Evolutionary conservation across 176 grass and related monocot genomes (phyloP).

Genomic region (Olyra latifolia): DNA sequence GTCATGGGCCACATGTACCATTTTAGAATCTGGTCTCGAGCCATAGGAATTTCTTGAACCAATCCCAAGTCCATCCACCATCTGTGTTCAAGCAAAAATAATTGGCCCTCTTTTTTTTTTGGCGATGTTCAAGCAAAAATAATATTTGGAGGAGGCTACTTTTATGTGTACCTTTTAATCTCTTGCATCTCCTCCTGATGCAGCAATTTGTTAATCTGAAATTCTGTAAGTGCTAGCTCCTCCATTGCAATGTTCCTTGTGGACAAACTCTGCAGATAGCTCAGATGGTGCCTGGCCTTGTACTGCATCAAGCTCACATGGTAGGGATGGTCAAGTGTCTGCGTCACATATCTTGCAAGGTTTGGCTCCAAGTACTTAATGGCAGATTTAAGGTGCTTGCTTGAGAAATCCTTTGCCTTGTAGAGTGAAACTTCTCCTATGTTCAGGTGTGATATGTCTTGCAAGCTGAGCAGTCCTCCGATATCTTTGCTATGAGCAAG

Average conservation of each 20-base stretch:
- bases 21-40: slow-evolving; percentile 48
- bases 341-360: slow-evolving; percentile 33
- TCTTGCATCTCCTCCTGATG: slow-evolving; percentile 54
- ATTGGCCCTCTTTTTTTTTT: too few relatives aligned
- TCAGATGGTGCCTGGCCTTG: slow-evolving; percentile 64
- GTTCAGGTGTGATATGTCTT: slow-evolving; percentile 61
- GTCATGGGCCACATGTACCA: slow-evolving; percentile 62
- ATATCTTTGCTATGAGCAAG: slow-evolving; percentile 33
- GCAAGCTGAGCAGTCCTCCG: slow-evolving; percentile 51
- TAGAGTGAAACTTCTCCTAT: slow-evolving; percentile 45
- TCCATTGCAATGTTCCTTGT: slow-evolving; percentile 25
- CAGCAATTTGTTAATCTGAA: slow-evolving; percentile 32
- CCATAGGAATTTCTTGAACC: slow-evolving; percentile 34
- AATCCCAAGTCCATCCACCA: slow-evolving; percentile 60
- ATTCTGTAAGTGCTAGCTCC: slow-evolving; percentile 51
- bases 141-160: neutral
- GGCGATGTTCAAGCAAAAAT: too few relatives aligned
- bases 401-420: slow-evolving; percentile 61
- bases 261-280: slow-evolving; percentile 12
- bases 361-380: slow-evolving; percentile 19
- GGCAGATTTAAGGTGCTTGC: slow-evolving; percentile 36
- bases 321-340: slow-evolving; percentile 59
- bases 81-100: too few relatives aligned
- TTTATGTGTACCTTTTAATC: slow-evolving; percentile 28
- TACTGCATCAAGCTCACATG: slow-evolving; percentile 53